Conservation (phyloP, 768 basidiomycete genomes). For the Daedalea quercina region DNA sequence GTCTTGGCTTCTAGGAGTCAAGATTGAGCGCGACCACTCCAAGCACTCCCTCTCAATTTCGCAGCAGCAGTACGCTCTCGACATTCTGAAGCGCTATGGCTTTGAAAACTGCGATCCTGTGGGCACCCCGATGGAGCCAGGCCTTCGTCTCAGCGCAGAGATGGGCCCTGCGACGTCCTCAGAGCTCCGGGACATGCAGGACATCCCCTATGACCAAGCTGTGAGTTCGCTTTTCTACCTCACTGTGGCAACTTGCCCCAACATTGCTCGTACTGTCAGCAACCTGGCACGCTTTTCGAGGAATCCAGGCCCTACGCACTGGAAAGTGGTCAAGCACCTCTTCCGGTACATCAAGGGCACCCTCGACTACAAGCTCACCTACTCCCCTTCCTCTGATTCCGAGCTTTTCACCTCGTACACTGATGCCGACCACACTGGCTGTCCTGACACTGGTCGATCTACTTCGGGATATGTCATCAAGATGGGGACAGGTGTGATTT, state of each 20-base stretch:
- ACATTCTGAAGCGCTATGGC: conserved; percentile 16
- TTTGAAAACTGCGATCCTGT: conserved; percentile 17
- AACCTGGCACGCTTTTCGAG: conserved; percentile 20
- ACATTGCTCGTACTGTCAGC: conserved; percentile 24
- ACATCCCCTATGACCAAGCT: conserved; percentile 12
- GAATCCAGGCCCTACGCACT: conserved; percentile 25
- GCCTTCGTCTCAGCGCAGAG: conserved; percentile 4
- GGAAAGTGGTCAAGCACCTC: conserved; percentile 30
- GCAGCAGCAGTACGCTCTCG: conserved; percentile 17
- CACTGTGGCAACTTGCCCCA: conserved; percentile 25
- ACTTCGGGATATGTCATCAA: conserved; percentile 32
- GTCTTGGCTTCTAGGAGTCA: conserved; percentile 5
- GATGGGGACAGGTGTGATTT: conserved; percentile 28
- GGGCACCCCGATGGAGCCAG: conserved; percentile 15
- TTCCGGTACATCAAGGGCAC: conserved; percentile 32
- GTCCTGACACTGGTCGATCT: conserved; percentile 20
- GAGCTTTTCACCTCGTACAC: conserved; percentile 15
- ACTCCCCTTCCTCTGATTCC: conserved; percentile 3
- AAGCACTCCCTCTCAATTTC: conserved; percentile 11
- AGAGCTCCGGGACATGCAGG: conserved; percentile 2
- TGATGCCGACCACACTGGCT: conserved; percentile 25
- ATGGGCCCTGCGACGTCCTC: neutral
- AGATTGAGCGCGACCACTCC: conserved; percentile 5
- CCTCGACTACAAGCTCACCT: conserved; percentile 16
- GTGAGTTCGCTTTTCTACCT: conserved; percentile 24